phyloP scores from a whole-genome alignment of 768 basidiomycete genomes.

The Boletus tomentosulus region DNA sequence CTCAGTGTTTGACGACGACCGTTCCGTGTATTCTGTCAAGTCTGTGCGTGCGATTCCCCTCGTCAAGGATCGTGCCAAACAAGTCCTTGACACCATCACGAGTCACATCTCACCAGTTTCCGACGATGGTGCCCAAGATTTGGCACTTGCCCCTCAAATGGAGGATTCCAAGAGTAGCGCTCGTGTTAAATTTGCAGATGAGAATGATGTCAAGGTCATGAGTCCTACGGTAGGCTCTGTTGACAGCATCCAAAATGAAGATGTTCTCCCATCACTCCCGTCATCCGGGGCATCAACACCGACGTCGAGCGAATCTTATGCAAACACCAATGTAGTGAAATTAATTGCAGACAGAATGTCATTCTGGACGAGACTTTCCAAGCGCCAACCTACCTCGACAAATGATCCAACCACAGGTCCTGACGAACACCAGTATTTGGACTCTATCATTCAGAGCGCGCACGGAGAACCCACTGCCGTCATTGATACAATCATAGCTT shows the following conservation, averaged over 20 bases:
- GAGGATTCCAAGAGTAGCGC: constrained; percentile 17
- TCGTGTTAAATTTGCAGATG: constrained; percentile 53
- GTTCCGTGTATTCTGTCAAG: constrained; percentile 64
- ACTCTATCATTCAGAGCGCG: constrained; percentile 41
- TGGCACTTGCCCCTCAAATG: constrained; percentile 2
- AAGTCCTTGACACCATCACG: constrained; percentile 47
- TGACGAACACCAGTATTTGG: constrained; percentile 25
- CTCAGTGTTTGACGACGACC: constrained; percentile 59
- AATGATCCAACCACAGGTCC: constrained; percentile 8
- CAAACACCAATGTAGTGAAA: constrained; percentile 54
- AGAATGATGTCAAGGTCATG: constrained; percentile 43
- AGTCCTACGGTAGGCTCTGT: constrained; percentile 29
- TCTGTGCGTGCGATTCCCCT: constrained; percentile 70
- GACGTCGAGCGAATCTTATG: constrained; percentile 41
- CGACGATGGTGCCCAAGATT: constrained; percentile 21
- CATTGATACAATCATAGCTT: constrained; percentile 53
- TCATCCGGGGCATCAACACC: constrained; percentile 55
- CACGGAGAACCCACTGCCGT: constrained; percentile 50
- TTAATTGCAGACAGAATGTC: constrained; percentile 63
- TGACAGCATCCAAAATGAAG: background rate
- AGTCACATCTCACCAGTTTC: constrained; percentile 45
- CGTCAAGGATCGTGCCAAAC: constrained; percentile 56
- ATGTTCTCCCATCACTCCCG: constrained; percentile 15
- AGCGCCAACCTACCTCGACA: constrained; percentile 33
- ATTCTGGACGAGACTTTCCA: constrained; percentile 68